These are phyloP conservation scores for Orbilia oligospora DNA, from an alignment of 2,329 filamentous ascomycete species.

Conservation along the genomic window DNA sequence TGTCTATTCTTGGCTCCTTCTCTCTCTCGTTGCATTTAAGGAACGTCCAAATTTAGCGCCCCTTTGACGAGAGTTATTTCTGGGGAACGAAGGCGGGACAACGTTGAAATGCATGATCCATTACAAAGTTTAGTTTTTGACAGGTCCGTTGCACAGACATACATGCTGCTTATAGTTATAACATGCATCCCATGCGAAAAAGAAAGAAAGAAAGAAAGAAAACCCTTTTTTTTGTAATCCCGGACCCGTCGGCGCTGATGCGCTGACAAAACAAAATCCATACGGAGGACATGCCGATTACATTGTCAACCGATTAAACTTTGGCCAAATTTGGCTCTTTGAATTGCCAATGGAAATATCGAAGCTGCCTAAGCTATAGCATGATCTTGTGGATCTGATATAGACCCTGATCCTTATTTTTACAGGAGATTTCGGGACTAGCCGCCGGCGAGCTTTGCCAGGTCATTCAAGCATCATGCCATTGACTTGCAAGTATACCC, in stretches of 20 bases:
- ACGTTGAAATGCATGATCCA: background rate
- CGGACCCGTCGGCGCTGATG: constrained; percentile 9
- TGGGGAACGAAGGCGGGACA: constrained; percentile 12
- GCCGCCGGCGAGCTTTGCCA: constrained; percentile 9
- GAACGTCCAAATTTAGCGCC: constrained; percentile 43
- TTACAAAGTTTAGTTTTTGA: constrained; percentile 11
- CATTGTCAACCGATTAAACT: too few relatives aligned
- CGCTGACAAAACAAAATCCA: constrained; percentile 12
- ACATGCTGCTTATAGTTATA: background rate
- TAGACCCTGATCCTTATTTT: background rate
- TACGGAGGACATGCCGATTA: too few relatives aligned
- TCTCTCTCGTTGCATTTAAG: background rate
- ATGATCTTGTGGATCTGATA: constrained; percentile 10
- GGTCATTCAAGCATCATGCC: background rate
- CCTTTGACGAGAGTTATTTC: constrained; percentile 20
- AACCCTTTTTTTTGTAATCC: constrained; percentile 11
- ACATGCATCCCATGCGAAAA: constrained; percentile 9
- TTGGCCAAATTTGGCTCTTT: background rate
- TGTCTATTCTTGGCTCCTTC: constrained; percentile 45
- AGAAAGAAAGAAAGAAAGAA: too few relatives aligned
- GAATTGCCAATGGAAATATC: background rate
- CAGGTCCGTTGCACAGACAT: constrained; percentile 35
- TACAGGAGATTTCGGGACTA: constrained; percentile 2
- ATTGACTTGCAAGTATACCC: constrained; percentile 6
- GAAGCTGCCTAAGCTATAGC: constrained; percentile 3